Conservation (phyloP, 352 stramenopile genomes). For the Albugo candida region DNA sequence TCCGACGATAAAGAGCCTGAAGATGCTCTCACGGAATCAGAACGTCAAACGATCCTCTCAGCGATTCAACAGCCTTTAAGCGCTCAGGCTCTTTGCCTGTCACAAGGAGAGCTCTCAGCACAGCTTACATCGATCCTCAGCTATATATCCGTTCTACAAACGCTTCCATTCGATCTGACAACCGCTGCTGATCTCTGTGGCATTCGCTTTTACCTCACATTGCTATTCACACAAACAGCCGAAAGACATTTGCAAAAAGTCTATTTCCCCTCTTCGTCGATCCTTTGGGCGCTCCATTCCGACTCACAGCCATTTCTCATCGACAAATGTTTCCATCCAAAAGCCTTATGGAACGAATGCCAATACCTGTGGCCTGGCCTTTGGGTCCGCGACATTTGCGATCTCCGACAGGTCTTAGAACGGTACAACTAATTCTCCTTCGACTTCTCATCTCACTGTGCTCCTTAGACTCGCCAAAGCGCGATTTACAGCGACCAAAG, state of each 20-base stretch:
- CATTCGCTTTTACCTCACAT: slow-evolving; percentile 54
- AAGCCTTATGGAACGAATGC: slow-evolving; percentile 42
- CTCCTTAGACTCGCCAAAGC: slow-evolving; percentile 35
- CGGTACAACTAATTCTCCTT: slow-evolving; percentile 13
- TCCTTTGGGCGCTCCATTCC: slow-evolving; percentile 69
- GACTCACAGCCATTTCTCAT: slow-evolving; percentile 59
- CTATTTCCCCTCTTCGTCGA: slow-evolving; percentile 35
- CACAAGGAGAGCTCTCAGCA: slow-evolving; percentile 40
- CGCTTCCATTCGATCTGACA: slow-evolving; percentile 49
- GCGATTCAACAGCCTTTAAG: slow-evolving; percentile 4
- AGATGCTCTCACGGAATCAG: slow-evolving; percentile 5
- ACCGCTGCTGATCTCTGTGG: slow-evolving; percentile 53
- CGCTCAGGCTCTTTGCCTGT: slow-evolving; percentile 10
- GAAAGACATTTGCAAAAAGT: slow-evolving; percentile 28
- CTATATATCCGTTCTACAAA: slow-evolving; percentile 49
- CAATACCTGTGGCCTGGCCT: slow-evolving; percentile 52
- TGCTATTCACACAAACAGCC: slow-evolving; percentile 17
- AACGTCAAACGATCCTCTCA: slow-evolving; percentile 15
- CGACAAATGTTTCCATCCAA: slow-evolving; percentile 34
- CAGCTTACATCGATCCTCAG: slow-evolving; percentile 50
- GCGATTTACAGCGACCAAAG: slow-evolving; percentile 35
- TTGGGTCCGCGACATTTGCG: slow-evolving; percentile 60
- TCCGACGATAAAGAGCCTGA: slow-evolving; percentile 1
- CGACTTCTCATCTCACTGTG: not conserved
- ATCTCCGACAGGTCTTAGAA: slow-evolving; percentile 44